Conservation (phyloP, 23 red algal species). For the Gracilaria gracilis region DNA sequence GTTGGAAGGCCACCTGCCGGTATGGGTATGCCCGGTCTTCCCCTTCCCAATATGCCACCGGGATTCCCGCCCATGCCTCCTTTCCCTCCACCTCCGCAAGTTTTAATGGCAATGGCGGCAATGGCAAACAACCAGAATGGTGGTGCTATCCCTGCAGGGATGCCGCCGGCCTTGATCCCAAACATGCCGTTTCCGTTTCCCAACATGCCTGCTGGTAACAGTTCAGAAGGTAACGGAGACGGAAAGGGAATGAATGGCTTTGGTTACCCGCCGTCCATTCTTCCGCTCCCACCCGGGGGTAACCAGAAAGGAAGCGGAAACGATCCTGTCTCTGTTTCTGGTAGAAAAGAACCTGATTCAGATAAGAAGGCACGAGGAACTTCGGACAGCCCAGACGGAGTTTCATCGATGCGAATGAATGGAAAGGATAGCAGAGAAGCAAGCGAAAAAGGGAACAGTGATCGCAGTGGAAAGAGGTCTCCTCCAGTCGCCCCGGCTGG, state of each 20-base stretch:
- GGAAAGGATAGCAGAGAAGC: conserved; percentile 16
- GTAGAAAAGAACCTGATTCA: not conserved
- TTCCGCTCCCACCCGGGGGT: not conserved
- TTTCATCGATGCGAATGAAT: not conserved
- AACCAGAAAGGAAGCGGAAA: conserved; percentile 13
- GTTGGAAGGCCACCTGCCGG: conserved; percentile 10
- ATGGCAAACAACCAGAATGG: conserved; percentile 29
- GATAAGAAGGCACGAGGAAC: not conserved
- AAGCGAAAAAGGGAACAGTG: conserved; percentile 20
- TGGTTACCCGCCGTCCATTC: conserved; percentile 15
- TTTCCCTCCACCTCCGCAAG: conserved; percentile 60
- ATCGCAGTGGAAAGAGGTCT: conserved; percentile 15
- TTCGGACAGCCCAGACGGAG: conserved; percentile 3
- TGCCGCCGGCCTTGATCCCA: conserved; percentile 47
- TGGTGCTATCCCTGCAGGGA: conserved; percentile 3
- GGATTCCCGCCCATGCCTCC: conserved; percentile 70
- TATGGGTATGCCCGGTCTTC: conserved; percentile 58
- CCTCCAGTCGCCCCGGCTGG: not conserved
- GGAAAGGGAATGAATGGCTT: conserved; percentile 24
- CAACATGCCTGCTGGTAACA: conserved; percentile 39
- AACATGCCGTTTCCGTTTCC: conserved; percentile 56
- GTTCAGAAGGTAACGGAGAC: conserved; percentile 7
- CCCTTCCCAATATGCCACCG: conserved; percentile 40
- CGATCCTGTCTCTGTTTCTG: not conserved
- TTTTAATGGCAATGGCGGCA: conserved; percentile 64